Percentiles rank a stretch among this genome's conserved stretches.
phyloP scores from a whole-genome alignment of 2,329 filamentous ascomycete species.

The Xylaria sp. region DNA sequence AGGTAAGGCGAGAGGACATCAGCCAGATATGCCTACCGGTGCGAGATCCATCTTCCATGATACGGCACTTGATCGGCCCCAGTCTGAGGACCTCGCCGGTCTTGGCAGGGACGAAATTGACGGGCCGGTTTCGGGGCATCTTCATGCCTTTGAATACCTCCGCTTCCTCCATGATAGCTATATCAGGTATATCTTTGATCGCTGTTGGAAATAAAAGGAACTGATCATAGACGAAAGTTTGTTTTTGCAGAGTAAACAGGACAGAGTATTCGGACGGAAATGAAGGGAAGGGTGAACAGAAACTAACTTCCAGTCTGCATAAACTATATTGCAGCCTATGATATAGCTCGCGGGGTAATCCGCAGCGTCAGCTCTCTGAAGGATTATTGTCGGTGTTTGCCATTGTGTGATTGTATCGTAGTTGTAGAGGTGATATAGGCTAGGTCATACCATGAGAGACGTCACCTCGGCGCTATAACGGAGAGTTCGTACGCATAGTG shows the following conservation, averaged over 20 bases:
- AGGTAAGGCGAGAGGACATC: not conserved
- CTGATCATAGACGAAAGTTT: not conserved
- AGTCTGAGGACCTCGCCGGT: conserved; percentile 60
- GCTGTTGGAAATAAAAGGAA: not conserved
- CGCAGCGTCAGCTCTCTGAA: too few relatives aligned
- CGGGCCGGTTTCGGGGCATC: conserved; percentile 51
- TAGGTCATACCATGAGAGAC: too few relatives aligned
- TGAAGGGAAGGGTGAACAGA: too few relatives aligned
- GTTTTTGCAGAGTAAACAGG: not conserved
- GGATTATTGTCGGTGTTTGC: too few relatives aligned
- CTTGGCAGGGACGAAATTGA: conserved; percentile 60
- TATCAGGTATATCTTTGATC: not conserved
- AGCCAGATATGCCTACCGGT: conserved; percentile 47
- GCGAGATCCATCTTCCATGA: conserved; percentile 47
- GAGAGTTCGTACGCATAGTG: too few relatives aligned
- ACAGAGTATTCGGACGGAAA: not conserved
- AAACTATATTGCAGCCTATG: not conserved
- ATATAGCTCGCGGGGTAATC: too few relatives aligned
- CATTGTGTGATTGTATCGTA: too few relatives aligned
- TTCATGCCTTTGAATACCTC: conserved; percentile 15
- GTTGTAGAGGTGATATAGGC: too few relatives aligned
- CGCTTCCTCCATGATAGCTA: conserved; percentile 22
- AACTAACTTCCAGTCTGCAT: not conserved
- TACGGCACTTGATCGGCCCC: conserved; percentile 58
- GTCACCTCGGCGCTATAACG: too few relatives aligned